Evolutionary conservation across 805 yeast species (phyloP).

Genomic region (Metschnikowia chrysomelidarum): DNA sequence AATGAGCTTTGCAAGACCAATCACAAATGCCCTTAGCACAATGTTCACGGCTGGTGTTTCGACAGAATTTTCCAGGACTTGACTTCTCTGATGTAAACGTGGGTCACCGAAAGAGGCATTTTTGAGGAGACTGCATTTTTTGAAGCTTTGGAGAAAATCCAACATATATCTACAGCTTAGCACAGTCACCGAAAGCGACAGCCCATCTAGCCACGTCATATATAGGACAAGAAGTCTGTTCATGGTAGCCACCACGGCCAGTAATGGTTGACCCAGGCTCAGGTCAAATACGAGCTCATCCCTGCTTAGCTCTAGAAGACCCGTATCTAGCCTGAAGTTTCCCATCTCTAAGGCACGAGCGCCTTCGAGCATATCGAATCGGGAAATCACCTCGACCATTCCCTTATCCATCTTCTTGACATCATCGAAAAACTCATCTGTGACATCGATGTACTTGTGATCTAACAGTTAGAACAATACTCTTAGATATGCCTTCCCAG

Average conservation of each 20-base stretch:
- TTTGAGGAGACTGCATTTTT: slow-evolving; percentile 14
- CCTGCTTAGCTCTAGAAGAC: slow-evolving; percentile 48
- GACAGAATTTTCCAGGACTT: slow-evolving; percentile 1
- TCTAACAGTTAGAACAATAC: slow-evolving; percentile 4
- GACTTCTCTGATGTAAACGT: slow-evolving; percentile 10
- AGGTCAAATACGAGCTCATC: slow-evolving; percentile 51
- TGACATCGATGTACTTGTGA: slow-evolving; percentile 47
- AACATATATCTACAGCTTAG: slow-evolving; percentile 75
- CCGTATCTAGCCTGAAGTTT: slow-evolving; percentile 75
- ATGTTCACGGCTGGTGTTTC: slow-evolving; percentile 40
- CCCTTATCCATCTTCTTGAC: slow-evolving; percentile 32
- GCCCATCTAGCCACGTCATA: slow-evolving; percentile 74
- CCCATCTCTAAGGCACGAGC: slow-evolving; percentile 83
- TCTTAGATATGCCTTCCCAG: no score
- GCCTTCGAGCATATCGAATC: slow-evolving; percentile 73
- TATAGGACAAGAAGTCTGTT: slow-evolving; percentile 53
- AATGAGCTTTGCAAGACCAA: slow-evolving; percentile 55
- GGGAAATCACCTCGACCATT: slow-evolving; percentile 55
- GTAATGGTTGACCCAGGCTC: slow-evolving; percentile 31
- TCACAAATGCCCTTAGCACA: slow-evolving; percentile 49
- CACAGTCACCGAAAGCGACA: slow-evolving; percentile 73
- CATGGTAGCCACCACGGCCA: slow-evolving; percentile 48
- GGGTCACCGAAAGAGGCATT: slow-evolving; percentile 11
- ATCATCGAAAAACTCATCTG: slow-evolving; percentile 46
- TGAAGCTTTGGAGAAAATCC: slow-evolving; percentile 45